Conservation (phyloP, 2,329 filamentous ascomycete genomes). For the Neonectria neomacrospora region DNA sequence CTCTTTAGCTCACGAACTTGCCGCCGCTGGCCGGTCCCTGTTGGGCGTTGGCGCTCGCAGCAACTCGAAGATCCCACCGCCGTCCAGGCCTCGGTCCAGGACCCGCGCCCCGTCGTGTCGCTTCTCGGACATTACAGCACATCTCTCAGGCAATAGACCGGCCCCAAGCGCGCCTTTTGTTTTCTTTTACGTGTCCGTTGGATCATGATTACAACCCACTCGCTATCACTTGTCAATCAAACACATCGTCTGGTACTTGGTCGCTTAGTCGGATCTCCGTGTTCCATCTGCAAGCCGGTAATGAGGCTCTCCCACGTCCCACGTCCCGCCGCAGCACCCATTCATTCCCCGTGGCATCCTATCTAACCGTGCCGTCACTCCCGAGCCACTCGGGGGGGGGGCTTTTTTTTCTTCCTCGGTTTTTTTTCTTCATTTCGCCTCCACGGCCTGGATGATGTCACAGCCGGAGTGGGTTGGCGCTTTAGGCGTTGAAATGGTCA, state of each 20-base stretch:
- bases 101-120: conserved; percentile 32
- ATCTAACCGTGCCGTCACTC: conserved; percentile 45
- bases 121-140: conserved; percentile 41
- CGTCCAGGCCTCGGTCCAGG: conserved; percentile 30
- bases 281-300: conserved; percentile 28
- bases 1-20: conserved; percentile 37
- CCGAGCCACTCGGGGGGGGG: conserved; percentile 30
- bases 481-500: conserved; percentile 29
- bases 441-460: conserved; percentile 40
- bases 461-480: conserved; percentile 24
- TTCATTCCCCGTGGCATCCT: conserved; percentile 29
- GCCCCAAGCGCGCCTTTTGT: conserved; percentile 38
- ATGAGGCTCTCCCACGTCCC: conserved; percentile 38
- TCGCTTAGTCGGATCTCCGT: conserved; percentile 6
- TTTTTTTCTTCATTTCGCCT: conserved; percentile 22
- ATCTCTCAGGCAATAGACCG: conserved; percentile 26
- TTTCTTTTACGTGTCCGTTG: conserved; percentile 44
- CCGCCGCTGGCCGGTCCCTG: conserved; percentile 43
- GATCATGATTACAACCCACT: conserved; percentile 40
- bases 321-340: conserved; percentile 1
- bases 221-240: conserved; percentile 40
- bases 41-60: conserved; percentile 19
- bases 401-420: background rate
- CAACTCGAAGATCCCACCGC: conserved; percentile 29
- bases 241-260: conserved; percentile 5